A percentile compares a stretch with the other conserved stretches of the same genome.
Evolutionary conservation across 192 early-diverging fungal genomes (phyloP).

Genomic region (Spizellomyces sp.): DNA sequence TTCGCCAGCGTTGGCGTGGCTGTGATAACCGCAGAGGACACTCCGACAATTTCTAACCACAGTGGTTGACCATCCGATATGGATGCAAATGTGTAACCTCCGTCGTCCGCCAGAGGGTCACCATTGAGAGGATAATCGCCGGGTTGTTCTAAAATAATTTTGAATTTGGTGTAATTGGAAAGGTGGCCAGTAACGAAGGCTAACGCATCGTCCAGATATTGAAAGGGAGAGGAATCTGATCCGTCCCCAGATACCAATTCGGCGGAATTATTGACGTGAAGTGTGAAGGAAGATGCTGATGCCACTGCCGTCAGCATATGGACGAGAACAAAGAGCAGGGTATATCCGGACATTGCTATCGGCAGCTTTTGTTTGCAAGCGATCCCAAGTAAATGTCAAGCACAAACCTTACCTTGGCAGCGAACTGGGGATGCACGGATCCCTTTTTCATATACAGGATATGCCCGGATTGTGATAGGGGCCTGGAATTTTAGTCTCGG

Average conservation of each 20-base stretch:
- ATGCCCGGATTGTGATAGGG: no score
- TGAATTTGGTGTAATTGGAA: neutral
- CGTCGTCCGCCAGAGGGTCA: neutral
- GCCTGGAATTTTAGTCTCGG: no score
- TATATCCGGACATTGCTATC: neutral
- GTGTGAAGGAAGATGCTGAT: neutral
- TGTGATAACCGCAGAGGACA: neutral
- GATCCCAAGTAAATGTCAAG: no score
- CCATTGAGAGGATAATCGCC: conserved; percentile 23
- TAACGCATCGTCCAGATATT: neutral
- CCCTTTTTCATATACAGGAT: no score
- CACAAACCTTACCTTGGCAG: no score
- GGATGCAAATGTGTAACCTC: neutral
- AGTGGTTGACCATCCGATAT: neutral
- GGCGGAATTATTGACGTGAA: neutral
- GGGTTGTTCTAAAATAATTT: conserved; percentile 7
- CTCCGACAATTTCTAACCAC: neutral
- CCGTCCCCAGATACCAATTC: neutral
- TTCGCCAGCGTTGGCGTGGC: neutral
- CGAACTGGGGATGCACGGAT: no score
- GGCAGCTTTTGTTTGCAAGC: no score
- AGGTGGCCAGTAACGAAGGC: neutral
- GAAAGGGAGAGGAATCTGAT: neutral
- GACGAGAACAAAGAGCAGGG: neutral
- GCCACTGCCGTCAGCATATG: no score